phyloP scores from a whole-genome alignment of 164 flowering plant genomes.

The Cinnamomum chago region DNA sequence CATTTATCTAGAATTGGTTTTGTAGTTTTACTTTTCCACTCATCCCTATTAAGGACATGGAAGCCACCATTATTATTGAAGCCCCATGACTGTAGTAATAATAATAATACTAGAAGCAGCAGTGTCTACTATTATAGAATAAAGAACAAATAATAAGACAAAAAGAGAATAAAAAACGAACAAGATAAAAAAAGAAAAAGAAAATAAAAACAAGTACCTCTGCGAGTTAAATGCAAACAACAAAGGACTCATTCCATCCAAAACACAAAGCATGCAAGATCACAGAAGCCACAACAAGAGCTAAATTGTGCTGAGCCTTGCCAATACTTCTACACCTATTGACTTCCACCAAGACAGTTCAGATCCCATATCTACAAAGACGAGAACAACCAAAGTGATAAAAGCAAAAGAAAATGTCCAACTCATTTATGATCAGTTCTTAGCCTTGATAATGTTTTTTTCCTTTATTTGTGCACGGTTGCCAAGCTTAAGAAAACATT shows the following conservation, averaged over 20 bases:
- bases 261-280: not conserved
- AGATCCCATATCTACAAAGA: not conserved
- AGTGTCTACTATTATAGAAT: too few relatives aligned
- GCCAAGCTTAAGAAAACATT: slow-evolving; percentile 77
- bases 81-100: too few relatives aligned
- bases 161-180: too few relatives aligned
- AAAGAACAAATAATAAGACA: too few relatives aligned
- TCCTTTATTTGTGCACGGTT: slow-evolving; percentile 82
- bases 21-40: too few relatives aligned
- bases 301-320: not conserved
- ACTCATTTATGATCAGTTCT: slow-evolving; percentile 22
- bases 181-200: too few relatives aligned
- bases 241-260: not conserved
- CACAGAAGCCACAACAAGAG: not conserved
- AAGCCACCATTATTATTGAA: too few relatives aligned
- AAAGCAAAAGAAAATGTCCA: slow-evolving; percentile 6
- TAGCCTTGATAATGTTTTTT: slow-evolving; percentile 62
- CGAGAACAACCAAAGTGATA: not conserved
- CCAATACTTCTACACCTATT: not conserved
- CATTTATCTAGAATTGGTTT: too few relatives aligned
- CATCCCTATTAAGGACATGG: too few relatives aligned
- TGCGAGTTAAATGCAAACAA: not conserved
- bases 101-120: too few relatives aligned
- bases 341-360: not conserved
- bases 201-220: too few relatives aligned